phyloP scores from a whole-genome alignment of 345 rosid species.

The Triadica sebifera region DNA sequence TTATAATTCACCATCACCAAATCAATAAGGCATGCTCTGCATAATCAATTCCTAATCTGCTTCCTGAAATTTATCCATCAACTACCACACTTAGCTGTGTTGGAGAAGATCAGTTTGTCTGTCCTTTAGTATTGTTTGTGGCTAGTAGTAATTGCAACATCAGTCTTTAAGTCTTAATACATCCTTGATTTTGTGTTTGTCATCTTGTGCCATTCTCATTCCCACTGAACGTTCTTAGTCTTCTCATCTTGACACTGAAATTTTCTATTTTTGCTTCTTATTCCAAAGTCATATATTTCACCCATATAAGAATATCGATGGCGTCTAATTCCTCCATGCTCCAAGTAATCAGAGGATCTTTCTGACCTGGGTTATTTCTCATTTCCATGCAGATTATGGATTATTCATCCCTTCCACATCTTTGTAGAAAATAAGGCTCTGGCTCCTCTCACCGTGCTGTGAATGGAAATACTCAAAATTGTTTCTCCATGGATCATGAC shows the following conservation, averaged over 20 bases:
- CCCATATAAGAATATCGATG: not conserved
- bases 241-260: not conserved
- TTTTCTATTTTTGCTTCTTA: not conserved
- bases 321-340: not conserved
- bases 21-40: not conserved
- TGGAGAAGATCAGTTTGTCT: not conserved
- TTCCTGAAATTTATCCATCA: not conserved
- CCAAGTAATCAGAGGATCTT: not conserved
- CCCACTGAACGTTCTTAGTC: not conserved
- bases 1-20: not conserved
- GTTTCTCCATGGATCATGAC: constrained; percentile 26
- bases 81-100: not conserved
- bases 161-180: not conserved
- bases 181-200: not conserved
- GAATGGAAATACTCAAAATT: constrained; percentile 19
- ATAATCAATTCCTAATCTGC: not conserved
- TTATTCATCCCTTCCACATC: constrained; percentile 30
- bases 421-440: constrained; percentile 68
- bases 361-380: not conserved
- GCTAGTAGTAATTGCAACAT: not conserved
- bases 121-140: not conserved
- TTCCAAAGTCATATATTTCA: not conserved
- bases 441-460: constrained; percentile 30
- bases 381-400: constrained; percentile 28
- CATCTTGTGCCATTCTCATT: not conserved